Percentiles rank a stretch among this genome's conserved stretches.
Conservation (phyloP, 2,329 filamentous ascomycete species). For the Aureobasidium sp. region DNA sequence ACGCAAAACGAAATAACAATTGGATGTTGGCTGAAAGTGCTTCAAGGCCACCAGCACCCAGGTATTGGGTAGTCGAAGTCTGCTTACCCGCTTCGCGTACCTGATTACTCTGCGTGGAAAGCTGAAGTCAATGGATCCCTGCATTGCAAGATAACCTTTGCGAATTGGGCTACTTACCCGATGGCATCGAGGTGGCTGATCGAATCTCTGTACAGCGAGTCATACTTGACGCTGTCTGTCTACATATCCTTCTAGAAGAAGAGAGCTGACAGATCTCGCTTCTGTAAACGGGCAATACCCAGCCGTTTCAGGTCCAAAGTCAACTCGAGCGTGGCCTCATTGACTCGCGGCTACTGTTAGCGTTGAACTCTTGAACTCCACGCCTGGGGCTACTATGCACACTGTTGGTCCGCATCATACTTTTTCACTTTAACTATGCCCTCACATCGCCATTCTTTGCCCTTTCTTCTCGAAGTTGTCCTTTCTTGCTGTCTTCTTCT, state of each 20-base stretch:
- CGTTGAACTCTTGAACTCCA: background rate
- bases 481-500: background rate
- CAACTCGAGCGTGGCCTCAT: background rate
- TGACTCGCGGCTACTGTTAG: background rate
- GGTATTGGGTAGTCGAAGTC: background rate
- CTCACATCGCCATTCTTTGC: background rate
- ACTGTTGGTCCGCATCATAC: background rate
- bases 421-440: constrained; percentile 1
- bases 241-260: background rate
- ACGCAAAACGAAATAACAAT: background rate
- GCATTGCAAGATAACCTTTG: too few species aligned
- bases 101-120: background rate
- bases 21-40: background rate
- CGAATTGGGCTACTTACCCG: background rate
- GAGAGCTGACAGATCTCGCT: background rate
- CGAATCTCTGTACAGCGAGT: background rate
- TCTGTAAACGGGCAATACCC: constrained; percentile 1
- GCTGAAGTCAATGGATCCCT: background rate
- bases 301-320: constrained; percentile 5
- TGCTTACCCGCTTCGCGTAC: background rate
- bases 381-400: background rate
- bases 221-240: background rate
- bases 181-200: background rate
- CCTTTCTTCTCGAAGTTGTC: background rate
- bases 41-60: background rate